Base-by-base conservation (phyloP, 1,284 basidiomycete species). In the Trametes sp. region DNA sequence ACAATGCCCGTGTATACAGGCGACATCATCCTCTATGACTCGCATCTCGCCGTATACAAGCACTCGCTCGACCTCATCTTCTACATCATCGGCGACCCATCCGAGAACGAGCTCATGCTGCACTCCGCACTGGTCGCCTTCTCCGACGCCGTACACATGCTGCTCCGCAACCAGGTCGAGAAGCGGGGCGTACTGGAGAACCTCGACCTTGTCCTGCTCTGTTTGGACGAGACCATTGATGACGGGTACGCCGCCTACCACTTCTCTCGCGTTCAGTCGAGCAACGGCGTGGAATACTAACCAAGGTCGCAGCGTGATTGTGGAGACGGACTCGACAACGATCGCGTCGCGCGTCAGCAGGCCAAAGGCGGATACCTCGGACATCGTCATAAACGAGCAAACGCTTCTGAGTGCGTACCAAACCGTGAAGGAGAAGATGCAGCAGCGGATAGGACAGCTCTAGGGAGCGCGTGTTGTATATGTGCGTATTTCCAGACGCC, bases 341-440 rank as follows among this genome's bases (percentile, higher is more conserved):
- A 98, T 99, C 73, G 95, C 96, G 0, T 96, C 95, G 36, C 84
- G 98, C 62, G 98, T 99, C 52, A 97, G 94, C 69, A 82, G 96
- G 69, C 94, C 98, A 52, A 90, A 89, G 71, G 91, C 96, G 21
- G 98, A 99, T 77, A 92, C 94, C 58, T 93, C 93, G 44, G 96
- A 98, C 73, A 98, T 99, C 68, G 93, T 98, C 66, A 98, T 99
- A 84, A 99, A 98, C 83, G 98, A 99, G 79, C 96, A 98, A 80
- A 97, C 95, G 5, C 84, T 98, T 65, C 84, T 97, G 85, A 95
- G 84, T 73, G 95, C 95, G 38, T 95, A 96, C 79, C 93, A 95
- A 76, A 95, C 92, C 2, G 88, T 98, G 70, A 93, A 91, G 77
- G 94, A 96, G 75, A 83, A 85, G 76, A 84, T 92, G 72, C 83